Percentiles rank a stretch among this genome's conserved stretches.
Evolutionary conservation across 257 asterid species (phyloP).

Genomic region (Ligustrum vulgare): DNA sequence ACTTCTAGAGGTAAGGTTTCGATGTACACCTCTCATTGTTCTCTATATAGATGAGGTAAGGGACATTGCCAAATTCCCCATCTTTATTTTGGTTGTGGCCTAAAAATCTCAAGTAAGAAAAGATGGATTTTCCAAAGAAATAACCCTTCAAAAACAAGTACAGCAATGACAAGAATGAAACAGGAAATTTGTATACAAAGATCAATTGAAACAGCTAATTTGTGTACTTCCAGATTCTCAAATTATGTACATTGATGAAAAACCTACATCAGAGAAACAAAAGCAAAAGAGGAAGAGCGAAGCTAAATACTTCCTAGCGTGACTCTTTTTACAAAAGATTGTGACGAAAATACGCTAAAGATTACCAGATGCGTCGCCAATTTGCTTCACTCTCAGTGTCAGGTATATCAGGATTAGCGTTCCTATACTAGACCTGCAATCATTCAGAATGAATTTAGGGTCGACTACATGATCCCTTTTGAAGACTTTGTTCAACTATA

Average conservation of each 20-base stretch:
- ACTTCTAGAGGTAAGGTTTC: too few species aligned
- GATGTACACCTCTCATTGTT: too few species aligned
- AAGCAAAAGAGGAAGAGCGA: background rate
- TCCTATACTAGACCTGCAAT: slow-evolving; percentile 80
- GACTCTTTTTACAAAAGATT: slow-evolving; percentile 4
- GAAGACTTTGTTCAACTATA: background rate
- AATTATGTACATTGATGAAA: slow-evolving; percentile 44
- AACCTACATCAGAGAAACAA: slow-evolving; percentile 7
- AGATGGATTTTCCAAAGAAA: background rate
- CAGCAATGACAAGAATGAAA: background rate
- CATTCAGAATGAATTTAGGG: background rate
- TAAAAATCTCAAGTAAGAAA: background rate
- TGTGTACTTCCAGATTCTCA: slow-evolving; percentile 3
- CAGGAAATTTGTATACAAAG: slow-evolving; percentile 24
- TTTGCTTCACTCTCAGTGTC: slow-evolving; percentile 78
- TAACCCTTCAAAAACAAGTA: background rate
- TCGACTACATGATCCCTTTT: background rate
- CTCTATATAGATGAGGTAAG: too few species aligned
- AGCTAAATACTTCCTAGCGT: slow-evolving; percentile 20
- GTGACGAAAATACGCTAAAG: slow-evolving; percentile 28
- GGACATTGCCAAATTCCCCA: background rate
- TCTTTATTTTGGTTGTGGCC: background rate
- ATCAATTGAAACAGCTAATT: slow-evolving; percentile 1
- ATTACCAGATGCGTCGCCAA: slow-evolving; percentile 50
- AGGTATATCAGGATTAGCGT: slow-evolving; percentile 78